These are phyloP conservation scores for Chaetomiaceae sp. DNA, from an alignment of 2,329 filamentous ascomycete species.

Conservation along the genomic window DNA sequence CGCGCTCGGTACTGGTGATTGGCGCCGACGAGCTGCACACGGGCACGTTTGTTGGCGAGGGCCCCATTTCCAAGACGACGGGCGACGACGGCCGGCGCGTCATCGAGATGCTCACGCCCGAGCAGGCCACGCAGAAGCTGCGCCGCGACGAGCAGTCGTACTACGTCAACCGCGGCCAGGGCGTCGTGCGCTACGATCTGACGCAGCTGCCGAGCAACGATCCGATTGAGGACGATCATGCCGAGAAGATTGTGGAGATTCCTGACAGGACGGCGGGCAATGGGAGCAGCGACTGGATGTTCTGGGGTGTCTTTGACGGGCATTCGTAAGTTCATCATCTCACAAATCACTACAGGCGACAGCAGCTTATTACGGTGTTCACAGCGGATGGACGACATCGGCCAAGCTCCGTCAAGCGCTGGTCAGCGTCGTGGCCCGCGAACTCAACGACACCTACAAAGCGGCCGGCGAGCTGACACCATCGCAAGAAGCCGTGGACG, in stretches of 20 bases:
- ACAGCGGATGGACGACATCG: conserved; percentile 93
- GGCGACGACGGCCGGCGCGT: conserved; percentile 80
- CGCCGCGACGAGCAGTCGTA: conserved; percentile 88
- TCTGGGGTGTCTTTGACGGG: conserved; percentile 98
- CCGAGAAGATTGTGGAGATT: conserved; percentile 94
- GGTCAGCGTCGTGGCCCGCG: conserved; percentile 86
- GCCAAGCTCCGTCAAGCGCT: conserved; percentile 89
- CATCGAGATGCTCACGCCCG: conserved; percentile 92
- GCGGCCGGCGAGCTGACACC: conserved; percentile 59
- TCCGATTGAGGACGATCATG: conserved; percentile 96
- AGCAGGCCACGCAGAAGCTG: conserved; percentile 86
- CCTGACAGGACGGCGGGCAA: conserved; percentile 47
- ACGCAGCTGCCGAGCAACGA: conserved; percentile 94
- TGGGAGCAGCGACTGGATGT: conserved; percentile 87
- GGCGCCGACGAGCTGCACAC: conserved; percentile 88
- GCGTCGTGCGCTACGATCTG: conserved; percentile 89
- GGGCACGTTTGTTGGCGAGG: conserved; percentile 76
- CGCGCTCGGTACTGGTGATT: conserved; percentile 72
- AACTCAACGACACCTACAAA: conserved; percentile 89
- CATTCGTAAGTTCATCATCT: conserved; percentile 63
- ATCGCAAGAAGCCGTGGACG: conserved; percentile 72
- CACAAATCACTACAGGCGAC: conserved; percentile 3
- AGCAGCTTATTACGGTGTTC: conserved; percentile 11
- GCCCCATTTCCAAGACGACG: conserved; percentile 80
- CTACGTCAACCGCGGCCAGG: conserved; percentile 78